Conservation (phyloP, 805 yeast species). For the Yamadazyma laniorum region DNA sequence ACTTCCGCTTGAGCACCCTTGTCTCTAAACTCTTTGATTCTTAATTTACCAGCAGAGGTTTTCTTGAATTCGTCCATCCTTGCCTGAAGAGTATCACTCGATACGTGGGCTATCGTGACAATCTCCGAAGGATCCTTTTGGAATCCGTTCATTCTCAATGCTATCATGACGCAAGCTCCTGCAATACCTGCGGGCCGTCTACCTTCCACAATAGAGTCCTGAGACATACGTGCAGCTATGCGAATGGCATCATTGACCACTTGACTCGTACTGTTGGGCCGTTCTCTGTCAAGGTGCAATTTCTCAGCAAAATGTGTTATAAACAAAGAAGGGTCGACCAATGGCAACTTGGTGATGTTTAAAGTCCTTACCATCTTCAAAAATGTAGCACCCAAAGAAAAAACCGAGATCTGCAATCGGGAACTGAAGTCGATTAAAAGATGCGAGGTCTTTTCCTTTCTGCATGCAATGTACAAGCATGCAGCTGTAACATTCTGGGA, state of each 20-base stretch:
- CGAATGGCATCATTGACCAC: conserved; percentile 86
- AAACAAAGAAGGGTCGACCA: conserved; percentile 91
- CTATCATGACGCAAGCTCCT: conserved; percentile 90
- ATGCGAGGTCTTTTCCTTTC: conserved; percentile 86
- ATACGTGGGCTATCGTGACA: conserved; percentile 93
- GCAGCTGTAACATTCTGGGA: conserved; percentile 95
- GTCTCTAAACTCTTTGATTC: conserved; percentile 69
- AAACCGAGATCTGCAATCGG: conserved; percentile 84
- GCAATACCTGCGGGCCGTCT: conserved; percentile 98
- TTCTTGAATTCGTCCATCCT: conserved; percentile 83
- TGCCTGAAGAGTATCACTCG: conserved; percentile 88
- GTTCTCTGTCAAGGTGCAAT: conserved; percentile 73
- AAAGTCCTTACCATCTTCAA: conserved; percentile 86
- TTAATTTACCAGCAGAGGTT: conserved; percentile 70
- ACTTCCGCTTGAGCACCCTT: conserved; percentile 39
- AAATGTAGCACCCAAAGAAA: conserved; percentile 93
- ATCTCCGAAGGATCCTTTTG: conserved; percentile 90
- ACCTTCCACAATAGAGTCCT: conserved; percentile 96
- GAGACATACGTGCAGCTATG: conserved; percentile 85
- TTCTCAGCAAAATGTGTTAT: conserved; percentile 92
- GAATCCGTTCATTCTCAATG: conserved; percentile 95
- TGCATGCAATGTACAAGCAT: conserved; percentile 91
- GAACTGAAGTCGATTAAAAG: conserved; percentile 96
- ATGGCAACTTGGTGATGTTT: conserved; percentile 72
- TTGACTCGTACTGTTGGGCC: conserved; percentile 25